These are phyloP conservation scores for Sporisorium exsertum DNA, from an alignment of 1,284 basidiomycete species.

Conservation along the genomic window DNA sequence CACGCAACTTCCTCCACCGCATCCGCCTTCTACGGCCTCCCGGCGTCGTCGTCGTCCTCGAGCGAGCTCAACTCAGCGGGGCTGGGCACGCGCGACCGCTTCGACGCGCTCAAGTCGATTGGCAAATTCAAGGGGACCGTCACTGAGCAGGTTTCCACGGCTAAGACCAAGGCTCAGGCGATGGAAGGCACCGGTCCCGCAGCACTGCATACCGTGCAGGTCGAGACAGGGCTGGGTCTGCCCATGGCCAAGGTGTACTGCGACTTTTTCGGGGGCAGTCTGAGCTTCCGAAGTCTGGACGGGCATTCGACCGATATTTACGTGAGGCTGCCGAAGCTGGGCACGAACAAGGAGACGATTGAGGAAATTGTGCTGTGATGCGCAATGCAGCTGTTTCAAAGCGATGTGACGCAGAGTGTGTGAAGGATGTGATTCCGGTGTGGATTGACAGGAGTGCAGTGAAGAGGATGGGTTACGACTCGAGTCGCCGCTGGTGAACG, in stretches of 20 bases:
- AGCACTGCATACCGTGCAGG: constrained; percentile 43
- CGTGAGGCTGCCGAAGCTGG: constrained; percentile 81
- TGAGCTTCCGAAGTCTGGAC: constrained; percentile 83
- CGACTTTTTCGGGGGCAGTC: constrained; percentile 75
- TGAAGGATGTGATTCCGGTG: neutral
- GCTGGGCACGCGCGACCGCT: constrained; percentile 37
- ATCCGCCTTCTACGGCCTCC: constrained; percentile 12
- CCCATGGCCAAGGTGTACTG: constrained; percentile 65
- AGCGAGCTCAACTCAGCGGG: constrained; percentile 23
- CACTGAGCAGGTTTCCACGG: constrained; percentile 49
- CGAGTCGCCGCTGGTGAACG: constrained; percentile 25
- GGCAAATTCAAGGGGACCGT: constrained; percentile 63
- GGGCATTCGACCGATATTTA: constrained; percentile 70
- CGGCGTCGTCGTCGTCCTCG: constrained; percentile 1
- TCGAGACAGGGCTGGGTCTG: constrained; percentile 61
- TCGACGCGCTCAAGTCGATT: constrained; percentile 50
- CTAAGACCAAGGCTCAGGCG: constrained; percentile 15
- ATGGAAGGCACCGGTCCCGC: constrained; percentile 51
- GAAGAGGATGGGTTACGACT: neutral
- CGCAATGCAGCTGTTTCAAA: neutral
- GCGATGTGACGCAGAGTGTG: neutral
- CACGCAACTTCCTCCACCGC: constrained; percentile 4
- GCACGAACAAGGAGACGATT: constrained; percentile 80
- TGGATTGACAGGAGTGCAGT: neutral
- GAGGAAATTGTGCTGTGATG: constrained; percentile 48